Percentiles rank a stretch among this genome's conserved stretches.
Conservation (phyloP, 805 yeast species). For the Candida koratica region DNA sequence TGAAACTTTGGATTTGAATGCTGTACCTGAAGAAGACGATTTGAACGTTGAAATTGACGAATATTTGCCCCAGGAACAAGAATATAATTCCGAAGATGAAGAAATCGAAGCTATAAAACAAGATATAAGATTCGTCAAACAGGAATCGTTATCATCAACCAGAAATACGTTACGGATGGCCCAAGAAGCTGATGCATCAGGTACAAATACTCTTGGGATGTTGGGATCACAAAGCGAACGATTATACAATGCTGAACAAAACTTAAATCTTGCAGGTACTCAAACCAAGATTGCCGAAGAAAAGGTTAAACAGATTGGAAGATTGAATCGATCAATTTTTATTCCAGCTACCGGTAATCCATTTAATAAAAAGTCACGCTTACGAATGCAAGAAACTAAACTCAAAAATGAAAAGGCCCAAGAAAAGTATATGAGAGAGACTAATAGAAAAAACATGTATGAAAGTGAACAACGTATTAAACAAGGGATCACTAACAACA, state of each 20-base stretch:
- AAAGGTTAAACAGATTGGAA: constrained; percentile 72
- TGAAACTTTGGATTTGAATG: constrained; percentile 32
- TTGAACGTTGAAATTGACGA: constrained; percentile 38
- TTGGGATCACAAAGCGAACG: constrained; percentile 92
- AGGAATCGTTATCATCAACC: constrained; percentile 80
- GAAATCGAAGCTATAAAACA: constrained; percentile 84
- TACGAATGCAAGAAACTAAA: constrained; percentile 68
- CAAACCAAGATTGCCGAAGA: constrained; percentile 81
- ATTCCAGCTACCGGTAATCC: constrained; percentile 78
- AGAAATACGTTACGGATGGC: constrained; percentile 68
- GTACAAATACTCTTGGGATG: constrained; percentile 76
- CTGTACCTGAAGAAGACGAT: constrained; percentile 31
- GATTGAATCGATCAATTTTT: constrained; percentile 76
- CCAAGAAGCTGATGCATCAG: constrained; percentile 45
- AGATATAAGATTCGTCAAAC: constrained; percentile 78
- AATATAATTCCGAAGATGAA: constrained; percentile 65
- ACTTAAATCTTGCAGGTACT: constrained; percentile 70
- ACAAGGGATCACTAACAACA: constrained; percentile 49
- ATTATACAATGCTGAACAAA: constrained; percentile 73
- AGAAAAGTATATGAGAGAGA: constrained; percentile 60
- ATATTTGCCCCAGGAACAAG: constrained; percentile 34
- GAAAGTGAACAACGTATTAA: constrained; percentile 68
- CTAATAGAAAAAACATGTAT: constrained; percentile 54
- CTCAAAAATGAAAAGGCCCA: constrained; percentile 58
- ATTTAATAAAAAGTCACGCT: constrained; percentile 75